phyloP scores from a whole-genome alignment of 2,329 filamentous ascomycete species.

The Anthostomella pinea region DNA sequence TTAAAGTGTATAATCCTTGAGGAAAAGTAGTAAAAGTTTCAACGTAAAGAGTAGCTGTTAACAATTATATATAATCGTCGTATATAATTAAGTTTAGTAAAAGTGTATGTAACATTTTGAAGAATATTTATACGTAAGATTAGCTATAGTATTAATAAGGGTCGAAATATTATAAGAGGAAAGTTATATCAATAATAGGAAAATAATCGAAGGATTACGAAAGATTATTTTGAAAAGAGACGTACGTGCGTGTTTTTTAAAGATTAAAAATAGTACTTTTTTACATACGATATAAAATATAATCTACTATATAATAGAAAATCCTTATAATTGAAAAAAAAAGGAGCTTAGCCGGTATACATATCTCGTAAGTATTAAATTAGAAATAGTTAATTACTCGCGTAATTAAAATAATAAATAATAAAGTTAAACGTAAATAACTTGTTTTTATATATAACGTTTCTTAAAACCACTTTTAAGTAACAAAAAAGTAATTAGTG shows the following conservation, averaged over 20 bases:
- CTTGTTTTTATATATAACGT: background rate
- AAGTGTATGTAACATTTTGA: background rate
- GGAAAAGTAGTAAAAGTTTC: background rate
- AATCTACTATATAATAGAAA: too few relatives aligned
- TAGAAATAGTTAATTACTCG: background rate
- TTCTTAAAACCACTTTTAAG: background rate
- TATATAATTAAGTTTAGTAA: background rate
- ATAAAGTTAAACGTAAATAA: too few relatives aligned
- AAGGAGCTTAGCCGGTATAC: too few relatives aligned
- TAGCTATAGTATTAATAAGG: background rate
- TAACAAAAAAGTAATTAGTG: background rate
- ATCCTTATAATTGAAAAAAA: too few relatives aligned
- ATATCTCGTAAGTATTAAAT: too few relatives aligned
- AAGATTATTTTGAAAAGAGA: background rate
- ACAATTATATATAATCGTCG: background rate
- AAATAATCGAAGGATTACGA: background rate
- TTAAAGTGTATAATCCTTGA: background rate
- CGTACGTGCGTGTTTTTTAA: background rate
- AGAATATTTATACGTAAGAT: background rate
- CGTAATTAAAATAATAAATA: too few relatives aligned
- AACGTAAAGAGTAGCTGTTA: background rate
- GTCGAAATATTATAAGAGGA: background rate
- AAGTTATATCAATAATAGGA: background rate
- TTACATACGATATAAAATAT: too few relatives aligned
- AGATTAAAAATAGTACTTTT: too few relatives aligned